Base-by-base conservation (phyloP, 116 monocot species). In the Cymodocea nodosa region DNA sequence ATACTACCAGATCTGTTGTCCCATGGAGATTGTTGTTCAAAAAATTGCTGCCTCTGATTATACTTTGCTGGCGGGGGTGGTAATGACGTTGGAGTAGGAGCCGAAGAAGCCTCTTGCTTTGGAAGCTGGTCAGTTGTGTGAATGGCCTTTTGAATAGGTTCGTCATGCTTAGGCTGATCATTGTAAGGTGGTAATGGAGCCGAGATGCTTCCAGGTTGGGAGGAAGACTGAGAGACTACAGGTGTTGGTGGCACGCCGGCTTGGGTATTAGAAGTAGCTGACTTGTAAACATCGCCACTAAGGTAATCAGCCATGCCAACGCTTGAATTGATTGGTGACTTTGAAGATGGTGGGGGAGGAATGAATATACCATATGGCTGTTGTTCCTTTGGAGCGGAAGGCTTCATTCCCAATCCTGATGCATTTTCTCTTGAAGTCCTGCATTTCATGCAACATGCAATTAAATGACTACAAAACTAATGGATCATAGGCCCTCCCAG, bases 61-160 rank as follows among this genome's bases (percentile, higher is more conserved):
- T 92, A 74, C 60, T 85, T 86, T 52, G 86, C 71, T 15, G 99
- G 99, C 18, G 97, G 92, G 0, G 92, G 99, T 0, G 99, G 99
- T 65, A 99, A 34, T 37, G 69, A 82, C 52, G 63, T 59, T 16
- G 89, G 18, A 23, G 82, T 34, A n/a, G 75, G 79, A 14, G 73
- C 89, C 86, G 84, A 80, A 10, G 87, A 76, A 67, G 81, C 75
- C 36, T 30, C 30, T 3, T 1, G 30, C 30, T 55, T 76, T 35
- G 87, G 80, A 25, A 87, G 71, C 23, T 75, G 56, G 34, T 81
- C 87, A 1, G 67, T 49, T 0, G 64, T 11, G 13, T 56, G 24
- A 51, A 73, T 82, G 23, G 64, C 11, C 18, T 60, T 15, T 67
- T 25, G 53, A 36, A 22, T 25, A 52, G 80, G 72, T 30, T 86